These are phyloP conservation scores for Euphorbia peplus DNA, from an alignment of 345 rosid genomes.

Conservation along the genomic window DNA sequence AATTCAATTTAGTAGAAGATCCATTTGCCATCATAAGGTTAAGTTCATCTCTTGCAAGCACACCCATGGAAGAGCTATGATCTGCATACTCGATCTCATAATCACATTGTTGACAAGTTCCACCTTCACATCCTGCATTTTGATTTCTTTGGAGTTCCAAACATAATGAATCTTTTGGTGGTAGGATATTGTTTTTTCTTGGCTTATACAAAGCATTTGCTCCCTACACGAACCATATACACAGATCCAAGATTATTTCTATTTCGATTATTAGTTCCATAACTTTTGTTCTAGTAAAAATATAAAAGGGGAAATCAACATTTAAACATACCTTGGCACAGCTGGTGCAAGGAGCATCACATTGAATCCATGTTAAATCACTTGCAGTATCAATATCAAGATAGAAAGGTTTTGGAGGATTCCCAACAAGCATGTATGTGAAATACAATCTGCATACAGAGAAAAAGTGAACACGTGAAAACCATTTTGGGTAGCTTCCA, in stretches of 20 bases:
- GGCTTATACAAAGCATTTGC: slow-evolving; percentile 85
- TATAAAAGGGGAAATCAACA: too few relatives aligned
- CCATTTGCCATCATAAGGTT: slow-evolving; percentile 64
- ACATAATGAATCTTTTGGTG: slow-evolving; percentile 54
- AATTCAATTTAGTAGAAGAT: slow-evolving; percentile 47
- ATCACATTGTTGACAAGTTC: slow-evolving; percentile 71
- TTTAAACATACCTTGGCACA: slow-evolving; percentile 92
- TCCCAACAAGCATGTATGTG: slow-evolving; percentile 69
- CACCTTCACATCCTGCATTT: slow-evolving; percentile 35
- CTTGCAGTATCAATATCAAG: slow-evolving; percentile 95
- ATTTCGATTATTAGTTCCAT: slow-evolving; percentile 3
- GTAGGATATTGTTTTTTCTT: slow-evolving; percentile 45
- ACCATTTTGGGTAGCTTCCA: too few relatives aligned
- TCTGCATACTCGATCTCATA: slow-evolving; percentile 95
- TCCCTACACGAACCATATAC: slow-evolving; percentile 54
- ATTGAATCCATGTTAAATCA: slow-evolving; percentile 94
- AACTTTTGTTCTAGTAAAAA: too few relatives aligned
- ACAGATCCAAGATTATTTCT: slow-evolving; percentile 7
- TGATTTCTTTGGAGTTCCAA: slow-evolving; percentile 62
- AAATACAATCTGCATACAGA: slow-evolving; percentile 56
- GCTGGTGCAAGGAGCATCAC: slow-evolving; percentile 91
- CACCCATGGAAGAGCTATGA: slow-evolving; percentile 86
- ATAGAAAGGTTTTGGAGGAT: slow-evolving; percentile 56
- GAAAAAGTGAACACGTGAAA: not conserved
- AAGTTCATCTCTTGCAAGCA: slow-evolving; percentile 80